Base-by-base conservation (phyloP, 2,329 filamentous ascomycete genomes). In the Plenodomus lindquistii region DNA sequence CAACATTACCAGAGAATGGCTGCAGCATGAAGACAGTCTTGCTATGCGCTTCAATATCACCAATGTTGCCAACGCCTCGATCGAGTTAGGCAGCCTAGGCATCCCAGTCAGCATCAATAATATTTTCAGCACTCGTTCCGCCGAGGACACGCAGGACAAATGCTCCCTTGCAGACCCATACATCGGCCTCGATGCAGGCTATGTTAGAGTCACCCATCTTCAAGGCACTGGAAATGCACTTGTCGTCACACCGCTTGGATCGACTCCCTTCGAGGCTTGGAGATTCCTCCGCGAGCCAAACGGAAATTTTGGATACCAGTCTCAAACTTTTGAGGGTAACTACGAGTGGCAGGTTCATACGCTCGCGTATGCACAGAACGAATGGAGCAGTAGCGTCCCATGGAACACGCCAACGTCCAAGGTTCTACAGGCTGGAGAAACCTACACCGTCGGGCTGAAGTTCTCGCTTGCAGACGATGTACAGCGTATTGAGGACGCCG, bases 101-200 rank as follows among this genome's bases (percentile, higher is more conserved):
- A 78, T 85, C 42, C 82, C 82, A 0, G 75, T 81, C 17, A 81
- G 83, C 60, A 83, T 85, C 70, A 85, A 85, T 69, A 85, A 79
- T 63, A 84, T 85, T 55, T 85, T 85, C 59, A 82, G 77, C 11
- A 72, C 73, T 37, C 75, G 81, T 8, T 65, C 69, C 1, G 75
- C 81, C 0, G 67, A 69, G 2, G 76, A 81, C 6, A 82, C 78
- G 6, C 76, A 79, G 44, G 65, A 70, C 0, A 72, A 75, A 20
- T 85, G 83, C 60, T 80, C 80, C 0, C 73, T 85, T 2, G 75
- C 79, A 0, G 83, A 85, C 46, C 82, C 83, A 0, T 84, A 84
- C 44, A 78, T 85, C n/a, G 83, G 82, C 2, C 73, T 84, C 48
- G 73, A 84, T 42, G 82, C 80, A 0, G 83, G 83, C 0, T 81